Evolutionary conservation across 495 filamentous ascomycete genomes (phyloP).

Genomic region (Aspergillus panamensis): DNA sequence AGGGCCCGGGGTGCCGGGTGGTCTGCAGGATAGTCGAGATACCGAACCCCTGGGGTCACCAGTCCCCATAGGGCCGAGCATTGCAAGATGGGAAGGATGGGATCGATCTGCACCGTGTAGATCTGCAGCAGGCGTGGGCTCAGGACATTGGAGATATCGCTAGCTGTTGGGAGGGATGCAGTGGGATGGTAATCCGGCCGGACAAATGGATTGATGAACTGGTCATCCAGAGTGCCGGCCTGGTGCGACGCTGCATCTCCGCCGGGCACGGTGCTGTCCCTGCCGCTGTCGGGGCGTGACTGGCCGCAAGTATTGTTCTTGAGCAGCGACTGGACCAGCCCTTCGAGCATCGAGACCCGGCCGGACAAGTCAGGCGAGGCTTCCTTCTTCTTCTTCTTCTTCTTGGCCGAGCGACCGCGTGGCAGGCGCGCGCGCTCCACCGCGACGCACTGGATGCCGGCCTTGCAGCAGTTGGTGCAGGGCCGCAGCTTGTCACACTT

Average conservation of each 20-base stretch:
- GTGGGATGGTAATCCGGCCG: not conserved
- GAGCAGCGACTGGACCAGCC: not conserved
- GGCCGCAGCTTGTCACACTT: slow-evolving; percentile 74
- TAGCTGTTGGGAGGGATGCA: not conserved
- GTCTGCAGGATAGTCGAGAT: slow-evolving; percentile 32
- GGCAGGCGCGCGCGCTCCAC: slow-evolving; percentile 37
- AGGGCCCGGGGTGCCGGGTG: slow-evolving; percentile 41
- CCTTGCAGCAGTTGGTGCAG: slow-evolving; percentile 66
- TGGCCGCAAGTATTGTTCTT: no score
- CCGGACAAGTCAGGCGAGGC: not conserved
- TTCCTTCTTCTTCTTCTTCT: no score
- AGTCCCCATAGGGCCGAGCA: slow-evolving; percentile 32
- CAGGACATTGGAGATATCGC: not conserved
- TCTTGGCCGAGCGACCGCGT: slow-evolving; percentile 42
- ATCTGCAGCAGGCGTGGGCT: slow-evolving; percentile 27
- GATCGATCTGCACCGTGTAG: slow-evolving; percentile 10
- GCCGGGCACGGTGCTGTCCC: not conserved
- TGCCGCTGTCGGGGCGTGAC: no score
- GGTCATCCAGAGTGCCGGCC: not conserved
- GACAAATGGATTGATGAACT: not conserved
- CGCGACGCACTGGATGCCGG: slow-evolving; percentile 56
- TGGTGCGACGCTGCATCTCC: not conserved
- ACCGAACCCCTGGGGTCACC: slow-evolving; percentile 29
- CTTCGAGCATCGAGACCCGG: not conserved
- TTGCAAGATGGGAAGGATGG: slow-evolving; percentile 28